These are phyloP conservation scores for Lactifluus subvellereus DNA, from an alignment of 768 basidiomycete genomes.

Conservation along the genomic window DNA sequence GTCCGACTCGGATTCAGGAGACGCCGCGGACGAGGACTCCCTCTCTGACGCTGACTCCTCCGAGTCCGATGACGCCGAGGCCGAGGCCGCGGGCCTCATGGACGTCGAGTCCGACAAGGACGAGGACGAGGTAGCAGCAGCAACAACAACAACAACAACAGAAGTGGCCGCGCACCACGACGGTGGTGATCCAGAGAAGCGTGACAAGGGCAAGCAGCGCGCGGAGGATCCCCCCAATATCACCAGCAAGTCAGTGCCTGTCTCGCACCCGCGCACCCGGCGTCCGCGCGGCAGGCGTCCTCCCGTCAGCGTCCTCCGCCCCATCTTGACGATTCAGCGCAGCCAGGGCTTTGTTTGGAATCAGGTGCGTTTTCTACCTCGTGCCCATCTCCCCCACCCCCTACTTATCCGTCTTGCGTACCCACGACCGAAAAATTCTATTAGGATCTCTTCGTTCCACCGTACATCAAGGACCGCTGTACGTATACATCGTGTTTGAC, in stretches of 20 bases:
- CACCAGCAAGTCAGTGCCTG: background rate
- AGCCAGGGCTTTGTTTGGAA: slow-evolving; percentile 92
- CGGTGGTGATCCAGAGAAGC: slow-evolving; percentile 14
- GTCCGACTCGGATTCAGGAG: slow-evolving; percentile 17
- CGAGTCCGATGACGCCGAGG: slow-evolving; percentile 33
- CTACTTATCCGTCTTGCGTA: slow-evolving; percentile 2
- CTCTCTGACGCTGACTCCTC: slow-evolving; percentile 27
- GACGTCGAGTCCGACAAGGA: slow-evolving; percentile 21
- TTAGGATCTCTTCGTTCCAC: slow-evolving; percentile 81
- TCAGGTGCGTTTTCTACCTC: slow-evolving; percentile 46
- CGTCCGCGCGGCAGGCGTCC: slow-evolving; percentile 42
- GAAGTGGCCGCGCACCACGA: background rate
- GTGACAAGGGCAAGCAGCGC: slow-evolving; percentile 59
- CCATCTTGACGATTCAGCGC: slow-evolving; percentile 79
- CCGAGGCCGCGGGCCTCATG: slow-evolving; percentile 30
- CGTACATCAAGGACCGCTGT: slow-evolving; percentile 90
- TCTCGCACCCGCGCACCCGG: slow-evolving; percentile 36
- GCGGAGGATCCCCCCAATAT: slow-evolving; percentile 46
- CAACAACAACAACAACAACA: background rate
- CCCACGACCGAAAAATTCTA: background rate
- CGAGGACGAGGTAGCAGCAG: background rate
- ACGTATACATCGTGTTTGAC: slow-evolving; percentile 32
- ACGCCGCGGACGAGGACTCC: slow-evolving; percentile 18
- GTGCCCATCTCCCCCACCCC: background rate
- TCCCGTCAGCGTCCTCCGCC: slow-evolving; percentile 59